These are phyloP conservation scores for Hawksworthiomyces lignivorus DNA, from an alignment of 2,329 filamentous ascomycete genomes.

Conservation along the genomic window DNA sequence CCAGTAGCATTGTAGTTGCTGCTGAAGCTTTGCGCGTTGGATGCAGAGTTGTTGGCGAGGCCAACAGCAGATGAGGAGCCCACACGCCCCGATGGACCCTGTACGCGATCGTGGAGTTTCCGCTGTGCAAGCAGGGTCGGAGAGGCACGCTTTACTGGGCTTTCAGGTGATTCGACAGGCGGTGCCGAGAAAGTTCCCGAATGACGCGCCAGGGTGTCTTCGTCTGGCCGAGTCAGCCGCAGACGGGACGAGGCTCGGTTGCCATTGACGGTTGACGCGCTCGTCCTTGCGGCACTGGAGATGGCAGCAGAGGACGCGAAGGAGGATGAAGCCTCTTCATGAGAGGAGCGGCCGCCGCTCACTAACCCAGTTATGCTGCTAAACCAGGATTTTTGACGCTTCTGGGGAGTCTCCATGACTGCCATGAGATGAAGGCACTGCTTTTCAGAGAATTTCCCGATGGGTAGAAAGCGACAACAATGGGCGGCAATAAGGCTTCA, in stretches of 20 bases:
- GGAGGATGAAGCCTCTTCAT: not conserved
- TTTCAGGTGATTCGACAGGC: slow-evolving; percentile 20
- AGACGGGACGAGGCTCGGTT: not conserved
- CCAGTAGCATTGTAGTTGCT: not conserved
- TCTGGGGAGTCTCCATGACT: slow-evolving; percentile 15
- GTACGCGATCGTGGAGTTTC: slow-evolving; percentile 26
- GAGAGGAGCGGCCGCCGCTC: slow-evolving; percentile 8
- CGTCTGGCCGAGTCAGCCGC: not conserved
- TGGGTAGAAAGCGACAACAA: not conserved
- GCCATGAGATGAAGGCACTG: too few species aligned
- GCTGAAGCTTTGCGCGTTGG: not conserved
- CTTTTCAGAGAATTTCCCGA: too few species aligned
- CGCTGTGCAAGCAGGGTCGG: slow-evolving; percentile 25
- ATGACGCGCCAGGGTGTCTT: slow-evolving; percentile 11
- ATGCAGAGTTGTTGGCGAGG: not conserved
- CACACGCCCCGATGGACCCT: slow-evolving; percentile 24
- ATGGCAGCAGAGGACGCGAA: slow-evolving; percentile 2
- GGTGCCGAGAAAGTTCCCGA: slow-evolving; percentile 16
- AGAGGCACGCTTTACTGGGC: slow-evolving; percentile 26
- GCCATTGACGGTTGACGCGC: slow-evolving; percentile 1
- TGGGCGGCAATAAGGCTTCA: slow-evolving; percentile 4
- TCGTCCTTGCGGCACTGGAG: not conserved
- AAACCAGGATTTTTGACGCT: slow-evolving; percentile 14
- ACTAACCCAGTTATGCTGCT: slow-evolving; percentile 15
- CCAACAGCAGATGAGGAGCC: slow-evolving; percentile 1